Conservation (phyloP, 1,139 yeast genomes). For the Lizanozyma gosingica region DNA sequence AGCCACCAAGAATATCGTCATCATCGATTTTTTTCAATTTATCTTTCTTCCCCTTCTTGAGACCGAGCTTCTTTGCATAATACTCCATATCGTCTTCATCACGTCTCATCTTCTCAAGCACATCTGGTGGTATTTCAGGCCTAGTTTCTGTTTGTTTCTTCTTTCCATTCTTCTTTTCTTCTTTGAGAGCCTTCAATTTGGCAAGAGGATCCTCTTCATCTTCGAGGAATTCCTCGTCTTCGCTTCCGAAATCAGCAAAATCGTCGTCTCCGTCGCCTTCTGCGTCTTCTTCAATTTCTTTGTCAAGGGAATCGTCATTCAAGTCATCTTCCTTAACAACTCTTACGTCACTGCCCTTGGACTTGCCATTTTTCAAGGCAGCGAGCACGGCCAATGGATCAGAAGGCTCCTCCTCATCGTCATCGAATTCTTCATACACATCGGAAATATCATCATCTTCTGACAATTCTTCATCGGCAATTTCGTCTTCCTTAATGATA, state of each 20-base stretch:
- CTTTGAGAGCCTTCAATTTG: conserved; percentile 13
- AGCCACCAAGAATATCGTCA: conserved; percentile 63
- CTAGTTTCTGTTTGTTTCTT: neutral
- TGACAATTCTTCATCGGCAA: conserved; percentile 5
- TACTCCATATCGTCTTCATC: conserved; percentile 78
- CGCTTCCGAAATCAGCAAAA: conserved; percentile 2
- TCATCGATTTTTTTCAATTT: conserved; percentile 43
- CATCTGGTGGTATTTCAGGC: conserved; percentile 10
- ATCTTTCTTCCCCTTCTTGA: conserved; percentile 42
- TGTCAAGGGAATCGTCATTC: conserved; percentile 8
- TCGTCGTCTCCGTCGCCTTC: conserved; percentile 11
- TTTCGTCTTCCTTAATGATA: conserved; percentile 6
- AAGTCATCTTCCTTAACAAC: conserved; percentile 10
- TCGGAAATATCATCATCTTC: conserved; percentile 3
- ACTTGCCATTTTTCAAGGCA: conserved; percentile 8
- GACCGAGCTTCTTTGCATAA: conserved; percentile 75
- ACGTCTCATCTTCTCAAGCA: conserved; percentile 37
- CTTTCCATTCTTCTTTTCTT: conserved; percentile 6
- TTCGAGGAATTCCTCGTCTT: conserved; percentile 3
- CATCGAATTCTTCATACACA: conserved; percentile 4
- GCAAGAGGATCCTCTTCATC: conserved; percentile 12
- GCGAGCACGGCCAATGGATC: conserved; percentile 6
- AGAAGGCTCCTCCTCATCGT: conserved; percentile 5
- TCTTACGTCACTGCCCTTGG: conserved; percentile 3
- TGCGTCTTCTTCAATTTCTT: conserved; percentile 12